Evolutionary conservation across 495 filamentous ascomycete species (phyloP).

Genomic region (Chaetomium cochliodes): DNA sequence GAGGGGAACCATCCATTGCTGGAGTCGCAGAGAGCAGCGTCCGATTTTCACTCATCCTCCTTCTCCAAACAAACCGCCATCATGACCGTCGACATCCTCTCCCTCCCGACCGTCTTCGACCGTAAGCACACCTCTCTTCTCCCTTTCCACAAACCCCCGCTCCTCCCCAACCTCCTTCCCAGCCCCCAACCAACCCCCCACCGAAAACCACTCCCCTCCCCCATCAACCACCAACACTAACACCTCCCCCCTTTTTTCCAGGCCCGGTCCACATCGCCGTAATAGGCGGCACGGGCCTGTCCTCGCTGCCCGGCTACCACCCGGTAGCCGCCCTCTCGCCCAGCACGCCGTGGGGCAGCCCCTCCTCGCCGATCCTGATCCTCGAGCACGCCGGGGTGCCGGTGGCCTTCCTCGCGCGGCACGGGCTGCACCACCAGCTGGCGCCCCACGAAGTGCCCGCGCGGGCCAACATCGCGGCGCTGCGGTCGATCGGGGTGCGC

Average conservation of each 20-base stretch:
- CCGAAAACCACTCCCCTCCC: too few species aligned
- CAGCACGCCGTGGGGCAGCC: slow-evolving; percentile 84
- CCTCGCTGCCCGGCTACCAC: slow-evolving; percentile 65
- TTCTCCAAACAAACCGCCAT: slow-evolving; percentile 1
- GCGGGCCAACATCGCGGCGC: slow-evolving; percentile 92
- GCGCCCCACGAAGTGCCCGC: slow-evolving; percentile 89
- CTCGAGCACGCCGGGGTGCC: slow-evolving; percentile 77
- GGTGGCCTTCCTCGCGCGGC: slow-evolving; percentile 91
- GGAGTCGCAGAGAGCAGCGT: not conserved
- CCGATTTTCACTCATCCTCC: not conserved
- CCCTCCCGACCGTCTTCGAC: slow-evolving; percentile 26
- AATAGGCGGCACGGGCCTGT: slow-evolving; percentile 93
- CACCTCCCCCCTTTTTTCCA: slow-evolving; percentile 34
- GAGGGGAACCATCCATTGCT: not conserved
- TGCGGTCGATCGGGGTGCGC: slow-evolving; percentile 84
- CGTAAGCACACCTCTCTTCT: slow-evolving; percentile 11
- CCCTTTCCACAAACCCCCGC: not conserved
- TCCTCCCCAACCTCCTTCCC: not conserved
- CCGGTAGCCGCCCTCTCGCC: slow-evolving; percentile 72
- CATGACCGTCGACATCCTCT: slow-evolving; percentile 21
- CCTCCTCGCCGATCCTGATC: slow-evolving; percentile 88
- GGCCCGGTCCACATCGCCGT: slow-evolving; percentile 86
- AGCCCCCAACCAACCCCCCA: not conserved
- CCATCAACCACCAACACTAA: not conserved
- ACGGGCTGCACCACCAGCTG: slow-evolving; percentile 82